Evolutionary conservation across 805 yeast species (phyloP).

Genomic region (Wickerhamiella nectarea): DNA sequence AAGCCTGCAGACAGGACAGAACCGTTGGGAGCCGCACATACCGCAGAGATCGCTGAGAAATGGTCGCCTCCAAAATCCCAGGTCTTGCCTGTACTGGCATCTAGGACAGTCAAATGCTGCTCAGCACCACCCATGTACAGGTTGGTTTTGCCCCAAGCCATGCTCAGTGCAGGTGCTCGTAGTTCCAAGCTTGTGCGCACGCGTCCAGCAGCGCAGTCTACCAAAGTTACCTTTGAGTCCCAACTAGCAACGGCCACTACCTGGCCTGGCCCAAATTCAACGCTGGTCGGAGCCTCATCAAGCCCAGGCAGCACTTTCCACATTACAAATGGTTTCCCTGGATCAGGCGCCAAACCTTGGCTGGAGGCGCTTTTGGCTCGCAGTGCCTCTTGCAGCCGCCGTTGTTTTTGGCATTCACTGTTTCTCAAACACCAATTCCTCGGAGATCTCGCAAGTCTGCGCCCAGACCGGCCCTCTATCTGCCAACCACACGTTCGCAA

Average conservation of each 20-base stretch:
- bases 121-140: slow-evolving; percentile 11
- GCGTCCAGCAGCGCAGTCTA: neutral
- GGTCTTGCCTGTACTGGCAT: neutral
- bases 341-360: neutral
- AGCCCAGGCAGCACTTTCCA: slow-evolving; percentile 6
- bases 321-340: neutral
- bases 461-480: neutral
- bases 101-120: slow-evolving; percentile 7
- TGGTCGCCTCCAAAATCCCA: slow-evolving; percentile 12
- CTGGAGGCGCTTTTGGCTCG: too few species aligned
- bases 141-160: slow-evolving; percentile 1
- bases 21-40: neutral
- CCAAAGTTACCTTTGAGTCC: slow-evolving; percentile 6
- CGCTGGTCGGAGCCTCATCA: slow-evolving; percentile 4
- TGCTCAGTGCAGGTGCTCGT: slow-evolving; percentile 9
- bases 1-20: slow-evolving; percentile 4
- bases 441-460: neutral
- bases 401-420: neutral
- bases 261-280: slow-evolving; percentile 2
- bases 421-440: neutral
- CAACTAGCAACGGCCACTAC: slow-evolving; percentile 7
- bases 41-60: slow-evolving; percentile 1
- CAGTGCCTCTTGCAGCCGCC: neutral
- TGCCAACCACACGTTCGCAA: neutral
- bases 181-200: slow-evolving; percentile 1